Percentiles rank a stretch among this genome's conserved stretches.
phyloP scores from a whole-genome alignment of 1,284 basidiomycete genomes.

The Coniferiporia sulphurascens region DNA sequence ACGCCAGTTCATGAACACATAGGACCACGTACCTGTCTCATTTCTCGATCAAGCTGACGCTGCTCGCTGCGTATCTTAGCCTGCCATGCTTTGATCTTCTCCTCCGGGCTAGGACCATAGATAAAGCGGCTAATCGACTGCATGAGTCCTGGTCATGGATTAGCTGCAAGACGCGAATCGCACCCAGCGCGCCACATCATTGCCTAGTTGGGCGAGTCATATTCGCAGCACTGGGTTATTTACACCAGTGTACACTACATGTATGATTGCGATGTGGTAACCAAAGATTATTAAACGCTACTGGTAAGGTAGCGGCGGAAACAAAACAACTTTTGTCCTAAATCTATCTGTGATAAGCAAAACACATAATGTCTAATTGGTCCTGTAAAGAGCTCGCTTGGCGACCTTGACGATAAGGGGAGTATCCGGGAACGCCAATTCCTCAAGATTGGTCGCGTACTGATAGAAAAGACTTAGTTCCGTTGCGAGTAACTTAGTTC shows the following conservation, averaged over 20 bases:
- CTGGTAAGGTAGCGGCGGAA: not conserved
- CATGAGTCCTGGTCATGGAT: constrained; percentile 41
- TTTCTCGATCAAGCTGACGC: constrained; percentile 84
- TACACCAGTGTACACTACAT: too few relatives aligned
- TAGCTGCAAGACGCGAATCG: not conserved
- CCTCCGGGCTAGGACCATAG: constrained; percentile 93
- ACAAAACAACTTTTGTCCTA: not conserved
- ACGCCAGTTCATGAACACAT: constrained; percentile 14
- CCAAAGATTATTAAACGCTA: not conserved
- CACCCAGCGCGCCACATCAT: not conserved
- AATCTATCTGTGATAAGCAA: not conserved
- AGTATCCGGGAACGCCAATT: constrained; percentile 88
- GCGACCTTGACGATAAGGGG: constrained; percentile 85
- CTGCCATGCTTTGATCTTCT: constrained; percentile 87
- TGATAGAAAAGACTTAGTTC: constrained; percentile 29
- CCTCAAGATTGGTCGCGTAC: constrained; percentile 89
- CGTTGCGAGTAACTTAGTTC: not conserved
- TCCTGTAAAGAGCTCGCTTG: constrained; percentile 86
- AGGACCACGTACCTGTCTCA: constrained; percentile 73
- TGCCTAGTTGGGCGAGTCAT: not conserved
- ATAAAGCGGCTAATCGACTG: constrained; percentile 86
- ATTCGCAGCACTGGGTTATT: too few relatives aligned
- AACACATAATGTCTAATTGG: constrained; percentile 45
- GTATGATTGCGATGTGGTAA: too few relatives aligned
- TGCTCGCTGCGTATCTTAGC: constrained; percentile 74